Conservation (phyloP, 306 rosid genomes). For the Calophaca sinica region DNA sequence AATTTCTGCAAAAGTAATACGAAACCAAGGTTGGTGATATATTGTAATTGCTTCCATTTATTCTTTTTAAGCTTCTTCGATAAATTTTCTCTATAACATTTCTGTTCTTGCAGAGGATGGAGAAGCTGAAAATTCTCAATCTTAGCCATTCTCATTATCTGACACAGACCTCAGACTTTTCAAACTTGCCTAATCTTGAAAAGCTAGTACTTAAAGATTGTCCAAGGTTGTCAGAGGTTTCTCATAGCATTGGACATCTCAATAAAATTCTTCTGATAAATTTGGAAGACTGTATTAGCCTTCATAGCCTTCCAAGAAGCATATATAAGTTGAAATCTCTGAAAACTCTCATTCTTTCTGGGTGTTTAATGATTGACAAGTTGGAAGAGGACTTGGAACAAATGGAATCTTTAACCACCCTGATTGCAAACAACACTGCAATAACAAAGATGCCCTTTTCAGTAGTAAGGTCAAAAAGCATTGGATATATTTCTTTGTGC, state of each 20-base stretch:
- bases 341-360: conserved; percentile 35
- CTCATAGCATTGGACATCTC: conserved; percentile 39
- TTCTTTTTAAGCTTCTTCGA: neutral
- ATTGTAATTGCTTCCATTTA: neutral
- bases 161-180: conserved; percentile 43
- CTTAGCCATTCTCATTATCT: conserved; percentile 46
- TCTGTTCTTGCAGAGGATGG: conserved; percentile 25
- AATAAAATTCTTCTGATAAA: conserved; percentile 18
- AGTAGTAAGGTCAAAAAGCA: conserved; percentile 32
- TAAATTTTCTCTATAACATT: neutral
- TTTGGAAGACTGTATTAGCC: conserved; percentile 42
- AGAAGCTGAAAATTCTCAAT: conserved; percentile 46
- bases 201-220: conserved; percentile 44
- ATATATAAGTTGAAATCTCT: conserved; percentile 43
- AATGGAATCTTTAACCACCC: conserved; percentile 34
- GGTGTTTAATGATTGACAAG: conserved; percentile 43
- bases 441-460: conserved; percentile 42
- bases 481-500: conserved; percentile 44
- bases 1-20: neutral
- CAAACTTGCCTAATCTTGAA: conserved; percentile 50
- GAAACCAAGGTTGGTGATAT: neutral
- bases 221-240: conserved; percentile 2
- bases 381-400: conserved; percentile 41
- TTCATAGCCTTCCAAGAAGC: conserved; percentile 42
- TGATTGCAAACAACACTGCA: conserved; percentile 47